Conservation (phyloP, 306 rosid species). For the Cyclanthera cordifolia region DNA sequence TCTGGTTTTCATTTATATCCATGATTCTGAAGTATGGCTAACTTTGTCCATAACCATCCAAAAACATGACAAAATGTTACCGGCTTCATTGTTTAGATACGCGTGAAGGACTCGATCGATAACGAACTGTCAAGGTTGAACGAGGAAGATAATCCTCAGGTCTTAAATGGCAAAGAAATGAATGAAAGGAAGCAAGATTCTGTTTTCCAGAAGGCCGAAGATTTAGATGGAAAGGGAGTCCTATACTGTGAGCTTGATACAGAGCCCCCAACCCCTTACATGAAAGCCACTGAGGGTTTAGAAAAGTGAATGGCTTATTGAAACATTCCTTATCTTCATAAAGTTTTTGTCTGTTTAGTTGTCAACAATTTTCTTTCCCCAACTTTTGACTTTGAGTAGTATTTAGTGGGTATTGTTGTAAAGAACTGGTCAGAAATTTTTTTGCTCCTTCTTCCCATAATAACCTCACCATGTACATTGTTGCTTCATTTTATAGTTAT, state of each 20-base stretch:
- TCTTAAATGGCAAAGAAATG: conserved; percentile 22
- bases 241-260: conserved; percentile 27
- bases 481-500: not conserved
- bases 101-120: conserved; percentile 40
- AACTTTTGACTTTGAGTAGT: conserved; percentile 1
- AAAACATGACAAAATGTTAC: not conserved
- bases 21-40: not conserved
- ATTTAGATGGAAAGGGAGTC: conserved; percentile 46
- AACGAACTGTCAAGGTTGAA: conserved; percentile 28
- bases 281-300: conserved; percentile 12
- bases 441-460: not conserved
- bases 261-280: conserved; percentile 10
- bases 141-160: conserved; percentile 29
- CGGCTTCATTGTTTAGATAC: conserved; percentile 45
- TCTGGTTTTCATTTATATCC: not conserved
- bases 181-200: conserved; percentile 24
- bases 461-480: conserved; percentile 12
- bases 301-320: not conserved
- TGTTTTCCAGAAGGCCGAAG: conserved; percentile 28
- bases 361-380: not conserved
- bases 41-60: not conserved
- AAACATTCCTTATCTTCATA: not conserved
- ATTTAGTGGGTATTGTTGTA: conserved; percentile 1
- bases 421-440: not conserved
- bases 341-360: not conserved